These are phyloP conservation scores for Chaetomium globosum DNA, from an alignment of 2,329 filamentous ascomycete species.

Conservation along the genomic window DNA sequence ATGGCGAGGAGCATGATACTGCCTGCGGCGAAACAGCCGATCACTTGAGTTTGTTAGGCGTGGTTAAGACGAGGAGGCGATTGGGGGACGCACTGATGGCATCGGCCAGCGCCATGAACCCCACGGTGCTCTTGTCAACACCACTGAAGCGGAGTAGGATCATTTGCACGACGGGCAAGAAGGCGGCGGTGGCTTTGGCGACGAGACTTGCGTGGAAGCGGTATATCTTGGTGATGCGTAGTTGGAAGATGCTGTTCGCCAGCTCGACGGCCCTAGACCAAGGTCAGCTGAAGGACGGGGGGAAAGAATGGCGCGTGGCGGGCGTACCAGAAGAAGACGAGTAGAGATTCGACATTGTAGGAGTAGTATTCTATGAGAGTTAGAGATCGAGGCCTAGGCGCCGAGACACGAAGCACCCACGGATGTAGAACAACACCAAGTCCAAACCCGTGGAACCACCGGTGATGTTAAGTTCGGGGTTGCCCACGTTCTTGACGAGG, in stretches of 20 bases:
- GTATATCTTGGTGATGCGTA: constrained; percentile 26
- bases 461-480: constrained; percentile 48
- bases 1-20: constrained; percentile 46
- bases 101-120: constrained; percentile 33
- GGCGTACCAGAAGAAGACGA: constrained; percentile 51
- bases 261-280: constrained; percentile 34
- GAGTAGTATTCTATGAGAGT: constrained; percentile 51
- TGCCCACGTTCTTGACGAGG: constrained; percentile 41
- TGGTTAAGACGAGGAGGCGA: neutral
- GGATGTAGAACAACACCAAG: constrained; percentile 52
- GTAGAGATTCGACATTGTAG: constrained; percentile 53
- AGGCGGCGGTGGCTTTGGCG: constrained; percentile 28
- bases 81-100: constrained; percentile 31
- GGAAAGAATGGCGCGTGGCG: neutral
- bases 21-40: constrained; percentile 44
- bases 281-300: constrained; percentile 9
- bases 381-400: neutral
- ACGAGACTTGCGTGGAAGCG: constrained; percentile 28
- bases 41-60: constrained; percentile 40
- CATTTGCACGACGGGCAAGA: constrained; percentile 32
- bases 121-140: constrained; percentile 27
- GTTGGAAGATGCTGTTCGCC: constrained; percentile 34
- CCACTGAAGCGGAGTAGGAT: constrained; percentile 30
- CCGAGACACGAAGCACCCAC: constrained; percentile 40
- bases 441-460: constrained; percentile 48